Evolutionary conservation across 306 rosid species (phyloP).

Genomic region (Arachis stenosperma): DNA sequence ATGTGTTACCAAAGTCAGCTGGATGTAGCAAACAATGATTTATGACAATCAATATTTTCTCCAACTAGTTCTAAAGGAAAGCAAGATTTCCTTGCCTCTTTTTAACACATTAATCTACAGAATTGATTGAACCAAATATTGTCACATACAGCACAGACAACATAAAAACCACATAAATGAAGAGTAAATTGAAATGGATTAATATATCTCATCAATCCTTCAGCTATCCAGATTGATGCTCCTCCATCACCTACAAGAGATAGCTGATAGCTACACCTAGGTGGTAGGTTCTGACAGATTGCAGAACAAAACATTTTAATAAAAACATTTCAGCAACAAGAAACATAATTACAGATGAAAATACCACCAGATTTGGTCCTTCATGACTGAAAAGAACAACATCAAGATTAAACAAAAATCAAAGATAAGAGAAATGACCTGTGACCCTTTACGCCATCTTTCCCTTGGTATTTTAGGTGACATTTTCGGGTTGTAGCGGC

Average conservation of each 20-base stretch:
- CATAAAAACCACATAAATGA: constrained; percentile 3
- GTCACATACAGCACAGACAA: constrained; percentile 1
- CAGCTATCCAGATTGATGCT: constrained; percentile 26
- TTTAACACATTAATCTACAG: constrained; percentile 13
- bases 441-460: constrained; percentile 98
- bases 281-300: constrained; percentile 7
- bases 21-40: not conserved
- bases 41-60: not conserved
- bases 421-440: constrained; percentile 57
- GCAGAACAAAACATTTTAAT: constrained; percentile 8
- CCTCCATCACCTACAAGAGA: constrained; percentile 20
- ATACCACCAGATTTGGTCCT: not conserved
- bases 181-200: constrained; percentile 10
- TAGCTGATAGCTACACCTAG: constrained; percentile 1
- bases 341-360: constrained; percentile 5
- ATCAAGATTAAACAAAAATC: not conserved
- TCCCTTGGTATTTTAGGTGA: constrained; percentile 78
- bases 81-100: constrained; percentile 10
- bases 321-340: constrained; percentile 13
- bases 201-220: not conserved
- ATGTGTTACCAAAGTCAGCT: constrained; percentile 9
- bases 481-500: constrained; percentile 94
- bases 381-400: constrained; percentile 11
- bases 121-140: constrained; percentile 12
- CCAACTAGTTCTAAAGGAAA: not conserved